These are phyloP conservation scores for Hyaloperonospora brassicae DNA, from an alignment of 352 stramenopile genomes.

Conservation along the genomic window DNA sequence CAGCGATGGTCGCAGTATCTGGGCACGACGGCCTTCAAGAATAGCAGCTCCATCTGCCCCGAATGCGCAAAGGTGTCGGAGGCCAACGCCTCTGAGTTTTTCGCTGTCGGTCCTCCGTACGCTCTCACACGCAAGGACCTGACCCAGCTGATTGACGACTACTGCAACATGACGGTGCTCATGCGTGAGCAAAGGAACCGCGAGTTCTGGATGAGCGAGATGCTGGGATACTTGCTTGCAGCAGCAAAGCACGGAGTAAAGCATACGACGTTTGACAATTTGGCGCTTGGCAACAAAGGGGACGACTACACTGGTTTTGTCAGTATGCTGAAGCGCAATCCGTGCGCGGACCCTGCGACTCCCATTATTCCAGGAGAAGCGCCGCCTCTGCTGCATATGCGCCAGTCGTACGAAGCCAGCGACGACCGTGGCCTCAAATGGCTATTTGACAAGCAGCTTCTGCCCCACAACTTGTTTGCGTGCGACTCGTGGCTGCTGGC, in stretches of 20 bases:
- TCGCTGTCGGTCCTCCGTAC: slow-evolving; percentile 48
- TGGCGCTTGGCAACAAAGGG: slow-evolving; percentile 43
- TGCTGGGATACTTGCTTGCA: slow-evolving; percentile 53
- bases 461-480: slow-evolving; percentile 64
- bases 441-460: slow-evolving; percentile 54
- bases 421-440: slow-evolving; percentile 47
- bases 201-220: slow-evolving; percentile 39
- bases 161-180: slow-evolving; percentile 49
- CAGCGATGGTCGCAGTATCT: slow-evolving; percentile 46
- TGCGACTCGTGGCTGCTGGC: slow-evolving; percentile 74
- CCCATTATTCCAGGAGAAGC: slow-evolving; percentile 40
- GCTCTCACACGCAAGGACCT: slow-evolving; percentile 51
- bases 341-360: slow-evolving; percentile 38
- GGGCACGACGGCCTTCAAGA: slow-evolving; percentile 29
- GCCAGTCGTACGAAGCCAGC: slow-evolving; percentile 31
- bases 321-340: slow-evolving; percentile 47
- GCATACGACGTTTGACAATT: slow-evolving; percentile 67
- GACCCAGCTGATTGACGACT: slow-evolving; percentile 48
- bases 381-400: slow-evolving; percentile 40
- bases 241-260: slow-evolving; percentile 58
- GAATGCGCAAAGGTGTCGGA: slow-evolving; percentile 40
- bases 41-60: slow-evolving; percentile 41
- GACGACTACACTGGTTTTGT: slow-evolving; percentile 61
- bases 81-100: slow-evolving; percentile 43
- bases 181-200: slow-evolving; percentile 31